Evolutionary conservation across 345 rosid species (phyloP).

Genomic region (Heritiera fomes): DNA sequence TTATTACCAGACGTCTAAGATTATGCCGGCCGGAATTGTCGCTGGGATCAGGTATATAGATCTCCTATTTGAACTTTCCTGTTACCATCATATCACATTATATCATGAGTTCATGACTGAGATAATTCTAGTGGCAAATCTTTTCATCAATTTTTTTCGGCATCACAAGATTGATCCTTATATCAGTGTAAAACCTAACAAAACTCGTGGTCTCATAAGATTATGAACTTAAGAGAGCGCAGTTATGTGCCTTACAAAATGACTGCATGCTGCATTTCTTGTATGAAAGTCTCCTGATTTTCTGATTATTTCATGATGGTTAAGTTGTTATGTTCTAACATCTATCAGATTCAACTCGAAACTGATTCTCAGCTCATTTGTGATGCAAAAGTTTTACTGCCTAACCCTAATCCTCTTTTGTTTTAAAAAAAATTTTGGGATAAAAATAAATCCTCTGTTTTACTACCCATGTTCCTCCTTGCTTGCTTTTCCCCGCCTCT

Average conservation of each 20-base stretch:
- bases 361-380: not conserved
- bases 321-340: not conserved
- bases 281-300: not conserved
- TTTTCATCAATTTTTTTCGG: not conserved
- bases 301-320: not conserved
- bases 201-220: not conserved
- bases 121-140: not conserved
- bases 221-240: not conserved
- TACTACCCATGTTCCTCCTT: not conserved
- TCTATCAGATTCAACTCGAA: not conserved
- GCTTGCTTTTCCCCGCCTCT: not conserved
- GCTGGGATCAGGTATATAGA: constrained; percentile 72
- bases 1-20: constrained; percentile 76
- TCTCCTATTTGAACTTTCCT: not conserved
- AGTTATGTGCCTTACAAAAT: not conserved
- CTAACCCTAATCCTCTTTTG: not conserved
- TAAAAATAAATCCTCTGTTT: not conserved
- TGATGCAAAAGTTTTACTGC: not conserved
- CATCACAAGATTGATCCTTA: not conserved
- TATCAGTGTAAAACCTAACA: not conserved
- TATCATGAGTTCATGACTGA: not conserved
- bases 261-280: constrained; percentile 7
- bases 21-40: constrained; percentile 94
- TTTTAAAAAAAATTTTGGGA: no score
- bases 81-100: not conserved